Evolutionary conservation across 2,329 filamentous ascomycete species (phyloP).

Genomic region (Monilinia fructigena): DNA sequence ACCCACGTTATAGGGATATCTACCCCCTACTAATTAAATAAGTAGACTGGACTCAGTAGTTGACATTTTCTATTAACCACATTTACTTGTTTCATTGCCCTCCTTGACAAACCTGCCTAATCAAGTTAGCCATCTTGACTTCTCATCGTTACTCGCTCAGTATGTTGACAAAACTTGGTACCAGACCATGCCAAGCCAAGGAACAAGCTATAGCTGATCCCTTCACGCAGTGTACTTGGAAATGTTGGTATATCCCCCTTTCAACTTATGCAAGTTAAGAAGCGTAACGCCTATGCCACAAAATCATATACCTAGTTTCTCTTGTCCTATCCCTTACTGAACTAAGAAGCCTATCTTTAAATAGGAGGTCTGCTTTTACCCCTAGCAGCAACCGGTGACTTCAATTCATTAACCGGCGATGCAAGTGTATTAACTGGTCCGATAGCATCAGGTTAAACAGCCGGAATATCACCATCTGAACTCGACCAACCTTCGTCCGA

Average conservation of each 20-base stretch:
- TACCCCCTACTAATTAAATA: background rate
- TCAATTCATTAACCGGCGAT: background rate
- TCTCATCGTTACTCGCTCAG: background rate
- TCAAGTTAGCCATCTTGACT: background rate
- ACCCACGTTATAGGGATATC: background rate
- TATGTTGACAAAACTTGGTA: background rate
- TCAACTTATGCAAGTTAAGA: background rate
- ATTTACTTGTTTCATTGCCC: background rate
- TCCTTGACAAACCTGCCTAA: background rate
- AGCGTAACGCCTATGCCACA: background rate
- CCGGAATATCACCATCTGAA: constrained; percentile 18
- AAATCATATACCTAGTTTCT: background rate
- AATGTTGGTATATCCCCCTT: background rate
- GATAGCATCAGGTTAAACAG: background rate
- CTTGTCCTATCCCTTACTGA: background rate
- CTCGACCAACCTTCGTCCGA: constrained; percentile 19
- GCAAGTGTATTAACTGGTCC: background rate
- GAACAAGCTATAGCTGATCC: background rate
- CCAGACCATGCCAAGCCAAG: background rate
- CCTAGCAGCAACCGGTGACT: background rate
- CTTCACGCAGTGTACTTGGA: background rate
- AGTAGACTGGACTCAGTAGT: background rate
- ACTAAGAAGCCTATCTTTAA: background rate
- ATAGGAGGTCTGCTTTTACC: constrained; percentile 3
- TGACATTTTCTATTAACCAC: background rate